Conservation (phyloP, 805 yeast species). For the Candida namnaoensis region DNA sequence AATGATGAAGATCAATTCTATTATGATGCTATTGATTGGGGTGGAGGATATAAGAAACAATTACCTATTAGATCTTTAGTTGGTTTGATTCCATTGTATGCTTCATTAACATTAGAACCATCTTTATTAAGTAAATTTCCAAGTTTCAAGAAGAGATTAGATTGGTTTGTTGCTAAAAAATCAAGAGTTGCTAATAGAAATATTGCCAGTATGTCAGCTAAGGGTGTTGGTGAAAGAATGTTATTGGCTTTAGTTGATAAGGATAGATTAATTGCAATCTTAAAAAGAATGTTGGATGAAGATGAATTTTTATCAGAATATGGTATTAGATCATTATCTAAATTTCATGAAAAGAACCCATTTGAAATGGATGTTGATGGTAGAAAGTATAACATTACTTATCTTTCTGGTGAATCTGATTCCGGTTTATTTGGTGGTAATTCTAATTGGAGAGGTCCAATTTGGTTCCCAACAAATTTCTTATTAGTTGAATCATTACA, state of each 20-base stretch:
- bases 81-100: slow-evolving; percentile 87
- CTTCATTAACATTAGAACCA: slow-evolving; percentile 82
- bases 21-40: slow-evolving; percentile 86
- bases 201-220: slow-evolving; percentile 69
- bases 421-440: slow-evolving; percentile 95
- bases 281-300: slow-evolving; percentile 78
- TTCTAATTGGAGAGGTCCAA: slow-evolving; percentile 96
- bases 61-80: slow-evolving; percentile 85
- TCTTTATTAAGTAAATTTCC: slow-evolving; percentile 72
- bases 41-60: slow-evolving; percentile 53
- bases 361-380: slow-evolving; percentile 81
- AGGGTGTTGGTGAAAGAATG: slow-evolving; percentile 77
- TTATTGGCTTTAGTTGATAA: slow-evolving; percentile 72
- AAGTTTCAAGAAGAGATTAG: slow-evolving; percentile 70
- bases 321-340: slow-evolving; percentile 85
- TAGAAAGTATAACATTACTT: slow-evolving; percentile 56
- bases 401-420: slow-evolving; percentile 84
- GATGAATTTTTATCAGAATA: slow-evolving; percentile 75
- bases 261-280: slow-evolving; percentile 68
- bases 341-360: slow-evolving; percentile 78
- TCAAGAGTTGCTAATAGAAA: slow-evolving; percentile 67
- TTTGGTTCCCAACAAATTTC: slow-evolving; percentile 93
- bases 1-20: slow-evolving; percentile 83
- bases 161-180: slow-evolving; percentile 75
- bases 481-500: slow-evolving; percentile 80